Base-by-base conservation (phyloP, 1,284 basidiomycete species). In the Retiboletus fuscus region DNA sequence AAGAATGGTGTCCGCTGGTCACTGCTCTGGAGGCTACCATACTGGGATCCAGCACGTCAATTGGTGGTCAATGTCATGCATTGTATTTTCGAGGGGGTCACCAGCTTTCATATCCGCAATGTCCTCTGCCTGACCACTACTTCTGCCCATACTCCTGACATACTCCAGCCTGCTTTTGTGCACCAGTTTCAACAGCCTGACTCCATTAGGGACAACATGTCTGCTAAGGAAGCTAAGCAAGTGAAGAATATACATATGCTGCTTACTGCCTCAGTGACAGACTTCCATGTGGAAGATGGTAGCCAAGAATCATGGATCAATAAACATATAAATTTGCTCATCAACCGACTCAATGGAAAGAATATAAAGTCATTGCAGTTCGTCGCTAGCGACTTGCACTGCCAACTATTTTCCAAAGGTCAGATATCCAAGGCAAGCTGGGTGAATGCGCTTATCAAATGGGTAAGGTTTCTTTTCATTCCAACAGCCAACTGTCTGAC, bases 171-270 rank as follows among this genome's bases (percentile, higher is more conserved):
- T 39, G 55, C 55, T 16, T 58, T 58, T 39, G 30, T 34, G 39
- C 24, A 60, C 39, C 64, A 57, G 53, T 61, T 66, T 44, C n/a
- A 22, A 43, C 41, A 43, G 4, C 41, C 13, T 15, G 13, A 41
- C 41, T 15, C 41, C 41, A 41, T 41, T 41, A 4, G 41, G 41
- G 41, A 43, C 11, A 43, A 43, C 26, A 64, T 66, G 49, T 65
- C 16, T 5, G 39, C 64, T 55, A 65, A 55, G 16, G 64, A 65
- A 26, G 18, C 30, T 12, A 70, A 67, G 55, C 69, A 71, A 28
- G 57, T 61, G 16, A 71, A 55, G n/a, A 16, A n/a, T 18, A 69
- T 71, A 16, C 67, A 71, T 39, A 22, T 13, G 5, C 65, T 66
- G 28, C 55, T 66, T n/a, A 61, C 30, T 28, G 55, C 65, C n/a